Base-by-base conservation (phyloP, 495 filamentous ascomycete genomes). In the Xylaria sp. region DNA sequence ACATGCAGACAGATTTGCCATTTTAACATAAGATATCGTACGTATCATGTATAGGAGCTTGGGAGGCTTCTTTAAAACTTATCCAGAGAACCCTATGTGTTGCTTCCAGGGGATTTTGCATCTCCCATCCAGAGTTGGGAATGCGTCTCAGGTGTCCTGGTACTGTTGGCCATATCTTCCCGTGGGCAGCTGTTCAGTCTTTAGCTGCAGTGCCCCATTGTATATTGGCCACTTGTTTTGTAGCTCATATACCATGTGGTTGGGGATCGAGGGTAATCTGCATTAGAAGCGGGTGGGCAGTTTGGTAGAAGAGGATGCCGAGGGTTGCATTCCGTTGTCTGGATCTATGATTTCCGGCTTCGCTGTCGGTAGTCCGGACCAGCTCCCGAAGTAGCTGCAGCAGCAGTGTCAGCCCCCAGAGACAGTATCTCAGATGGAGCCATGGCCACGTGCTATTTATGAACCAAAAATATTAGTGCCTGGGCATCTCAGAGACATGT, bases 381-480 rank as follows among this genome's bases (percentile, higher is more conserved):
- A 26, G 35, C 5, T 40, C 2, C 37, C n/a, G 37, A 61, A 61
- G 59, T 24, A 61, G 59, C n/a, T 43, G 35, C 37, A 43, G 59
- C 35, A 29, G 26, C 26, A 5, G n/a, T n/a, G n/a, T 17, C 35
- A 35, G 57, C 12, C 12, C 12, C 26, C 12, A 63, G 21, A 46
- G 61, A 17, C n/a, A 63, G 61, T 12, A n/a, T 46, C 61, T 44
- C 24, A 15, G 37, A 59, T 59, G 57, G 57, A 59, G 57, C 29
- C 57, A 59, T 37, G 6, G 33, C 57, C 57, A 59, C 57, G 57
- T 59, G 57, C 33, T 35, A n/a, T 37, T 55, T 19, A 31, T 19
- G 26, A 26, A 31, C 19, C 31, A 6, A 55, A 5, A 9, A 31
- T 33, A 55, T 33, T 21, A 6, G 31, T 37, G 1, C 19, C 19